Percentiles rank a stretch among this genome's conserved stretches.
phyloP scores from a whole-genome alignment of 2,329 filamentous ascomycete species.

The Blastomyces gilchristii region DNA sequence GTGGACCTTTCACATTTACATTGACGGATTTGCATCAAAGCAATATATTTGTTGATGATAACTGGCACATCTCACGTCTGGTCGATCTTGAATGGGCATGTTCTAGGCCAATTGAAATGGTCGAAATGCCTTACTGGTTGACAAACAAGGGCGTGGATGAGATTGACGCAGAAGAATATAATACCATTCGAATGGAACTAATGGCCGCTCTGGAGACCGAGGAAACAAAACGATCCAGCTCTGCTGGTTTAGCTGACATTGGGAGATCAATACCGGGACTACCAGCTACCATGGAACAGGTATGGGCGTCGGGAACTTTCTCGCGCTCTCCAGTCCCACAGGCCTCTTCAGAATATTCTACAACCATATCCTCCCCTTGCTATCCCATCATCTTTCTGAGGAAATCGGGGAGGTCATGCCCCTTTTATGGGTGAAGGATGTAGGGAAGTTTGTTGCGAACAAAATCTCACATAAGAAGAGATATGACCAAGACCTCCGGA shows the following conservation, averaged over 20 bases:
- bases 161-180: too few species aligned
- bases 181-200: too few species aligned
- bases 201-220: too few species aligned
- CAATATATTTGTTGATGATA: too few species aligned
- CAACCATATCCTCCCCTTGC: neutral
- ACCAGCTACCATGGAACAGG: conserved; percentile 14
- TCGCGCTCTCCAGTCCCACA: conserved; percentile 12
- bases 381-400: neutral
- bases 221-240: too few species aligned
- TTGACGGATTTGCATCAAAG: too few species aligned
- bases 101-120: too few species aligned
- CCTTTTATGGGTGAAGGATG: neutral
- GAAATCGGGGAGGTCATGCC: neutral
- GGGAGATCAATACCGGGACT: neutral
- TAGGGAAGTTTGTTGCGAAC: neutral
- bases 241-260: neutral
- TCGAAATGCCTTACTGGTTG: too few species aligned
- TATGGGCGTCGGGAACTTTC: conserved; percentile 18
- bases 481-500: neutral
- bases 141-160: too few species aligned
- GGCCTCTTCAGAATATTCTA: neutral
- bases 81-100: too few species aligned
- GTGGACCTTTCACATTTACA: too few species aligned
- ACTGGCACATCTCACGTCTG: too few species aligned
- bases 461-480: conserved; percentile 6